Conservation (phyloP, 2,329 filamentous ascomycete species). For the Xylariomycetidae sp. region DNA sequence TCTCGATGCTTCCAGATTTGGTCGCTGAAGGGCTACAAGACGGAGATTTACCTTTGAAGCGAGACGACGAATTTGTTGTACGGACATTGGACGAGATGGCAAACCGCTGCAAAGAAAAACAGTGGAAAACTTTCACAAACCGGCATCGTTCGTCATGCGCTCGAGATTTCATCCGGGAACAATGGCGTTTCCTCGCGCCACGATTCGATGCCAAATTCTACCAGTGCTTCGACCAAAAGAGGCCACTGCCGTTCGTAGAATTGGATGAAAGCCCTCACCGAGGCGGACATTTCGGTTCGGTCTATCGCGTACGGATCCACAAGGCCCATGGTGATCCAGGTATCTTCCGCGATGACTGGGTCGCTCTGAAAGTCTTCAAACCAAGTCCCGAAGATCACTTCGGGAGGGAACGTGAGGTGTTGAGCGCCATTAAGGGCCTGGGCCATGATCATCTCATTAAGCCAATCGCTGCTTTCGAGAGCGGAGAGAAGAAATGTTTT, state of each 20-base stretch:
- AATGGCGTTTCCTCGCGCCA: constrained; percentile 7
- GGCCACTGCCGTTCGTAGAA: constrained; percentile 1
- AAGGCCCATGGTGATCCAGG: constrained; percentile 1
- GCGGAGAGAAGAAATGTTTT: constrained; percentile 1
- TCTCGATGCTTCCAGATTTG: background rate
- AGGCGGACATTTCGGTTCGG: constrained; percentile 4
- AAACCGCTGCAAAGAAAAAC: too few relatives aligned
- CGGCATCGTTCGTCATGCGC: too few relatives aligned
- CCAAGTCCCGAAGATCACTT: background rate
- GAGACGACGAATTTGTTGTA: background rate
- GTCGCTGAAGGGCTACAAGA: constrained; percentile 1
- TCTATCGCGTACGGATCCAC: constrained; percentile 5
- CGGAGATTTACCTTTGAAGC: constrained; percentile 1
- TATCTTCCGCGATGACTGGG: background rate
- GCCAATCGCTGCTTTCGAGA: constrained; percentile 6
- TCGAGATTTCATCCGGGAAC: background rate
- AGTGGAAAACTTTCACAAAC: too few relatives aligned
- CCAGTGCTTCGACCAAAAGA: background rate
- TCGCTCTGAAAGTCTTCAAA: constrained; percentile 6
- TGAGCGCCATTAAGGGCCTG: constrained; percentile 1
- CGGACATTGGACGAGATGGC: background rate
- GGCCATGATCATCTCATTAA: constrained; percentile 7
- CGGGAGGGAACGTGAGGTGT: constrained; percentile 2
- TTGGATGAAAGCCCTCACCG: background rate
- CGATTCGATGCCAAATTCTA: constrained; percentile 1